Percentiles rank a stretch among this genome's conserved stretches.
Evolutionary conservation across 2,329 filamentous ascomycete genomes (phyloP).

Genomic region (Ramularia endophylla): DNA sequence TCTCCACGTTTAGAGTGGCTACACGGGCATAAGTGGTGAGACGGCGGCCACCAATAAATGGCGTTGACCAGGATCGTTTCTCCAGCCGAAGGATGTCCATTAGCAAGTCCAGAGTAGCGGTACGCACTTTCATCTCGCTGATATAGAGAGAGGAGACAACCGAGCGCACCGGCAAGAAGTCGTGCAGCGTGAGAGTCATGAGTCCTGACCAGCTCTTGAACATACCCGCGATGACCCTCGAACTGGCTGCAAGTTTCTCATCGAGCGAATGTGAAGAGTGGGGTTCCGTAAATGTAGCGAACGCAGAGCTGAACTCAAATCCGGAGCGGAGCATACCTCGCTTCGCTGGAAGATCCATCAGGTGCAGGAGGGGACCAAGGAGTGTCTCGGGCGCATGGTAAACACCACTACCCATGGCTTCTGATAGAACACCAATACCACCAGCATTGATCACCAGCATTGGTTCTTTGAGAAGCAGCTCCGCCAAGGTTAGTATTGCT

Average conservation of each 20-base stretch:
- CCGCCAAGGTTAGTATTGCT: constrained; percentile 85
- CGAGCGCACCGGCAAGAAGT: constrained; percentile 77
- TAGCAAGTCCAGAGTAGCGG: constrained; percentile 81
- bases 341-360: constrained; percentile 76
- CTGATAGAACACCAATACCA: constrained; percentile 80
- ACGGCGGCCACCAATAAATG: constrained; percentile 85
- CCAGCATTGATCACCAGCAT: constrained; percentile 74
- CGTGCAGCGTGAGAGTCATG: constrained; percentile 80
- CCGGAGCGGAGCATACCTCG: constrained; percentile 80
- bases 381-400: constrained; percentile 92
- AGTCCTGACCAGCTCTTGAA: constrained; percentile 92
- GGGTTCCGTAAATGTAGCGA: constrained; percentile 89
- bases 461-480: constrained; percentile 84
- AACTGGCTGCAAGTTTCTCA: constrained; percentile 73
- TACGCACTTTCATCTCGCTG: constrained; percentile 51
- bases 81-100: constrained; percentile 86
- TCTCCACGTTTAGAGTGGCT: constrained; percentile 66
- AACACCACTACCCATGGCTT: constrained; percentile 80
- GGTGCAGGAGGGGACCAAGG: constrained; percentile 74
- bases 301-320: constrained; percentile 77
- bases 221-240: constrained; percentile 85
- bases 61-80: constrained; percentile 87
- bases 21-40: constrained; percentile 97
- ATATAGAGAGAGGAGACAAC: constrained; percentile 63
- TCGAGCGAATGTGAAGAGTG: constrained; percentile 50